phyloP scores from a whole-genome alignment of 139 green algal genomes.

The Micractinium sp. region DNA sequence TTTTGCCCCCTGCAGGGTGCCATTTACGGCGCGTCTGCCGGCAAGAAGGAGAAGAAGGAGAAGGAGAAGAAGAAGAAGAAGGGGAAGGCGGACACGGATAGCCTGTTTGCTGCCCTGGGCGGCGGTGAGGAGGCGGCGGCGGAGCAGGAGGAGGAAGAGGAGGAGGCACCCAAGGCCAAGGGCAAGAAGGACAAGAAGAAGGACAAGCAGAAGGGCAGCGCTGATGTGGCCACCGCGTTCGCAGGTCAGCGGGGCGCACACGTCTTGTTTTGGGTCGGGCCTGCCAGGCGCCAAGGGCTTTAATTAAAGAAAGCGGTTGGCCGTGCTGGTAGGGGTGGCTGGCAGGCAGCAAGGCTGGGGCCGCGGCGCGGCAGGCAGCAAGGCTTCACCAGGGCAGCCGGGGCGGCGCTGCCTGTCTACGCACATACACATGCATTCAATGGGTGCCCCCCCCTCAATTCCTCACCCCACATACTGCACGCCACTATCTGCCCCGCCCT shows the following conservation, averaged over 20 bases:
- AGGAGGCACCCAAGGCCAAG: slow-evolving; percentile 14
- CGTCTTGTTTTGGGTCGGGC: not conserved
- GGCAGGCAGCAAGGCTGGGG: too few relatives aligned
- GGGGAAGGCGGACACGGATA: slow-evolving; percentile 34
- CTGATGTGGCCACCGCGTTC: slow-evolving; percentile 25
- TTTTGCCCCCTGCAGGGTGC: not conserved
- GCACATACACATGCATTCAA: not conserved
- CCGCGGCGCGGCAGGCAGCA: not conserved
- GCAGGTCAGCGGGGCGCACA: slow-evolving; percentile 20
- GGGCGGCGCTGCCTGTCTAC: not conserved
- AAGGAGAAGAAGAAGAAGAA: slow-evolving; percentile 59
- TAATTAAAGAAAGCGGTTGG: too few relatives aligned
- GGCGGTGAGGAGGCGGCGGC: slow-evolving; percentile 30
- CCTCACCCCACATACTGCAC: not conserved
- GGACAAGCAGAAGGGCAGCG: slow-evolving; percentile 49
- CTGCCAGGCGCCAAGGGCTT: too few relatives aligned
- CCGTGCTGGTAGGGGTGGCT: too few relatives aligned
- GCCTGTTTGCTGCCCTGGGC: slow-evolving; percentile 70
- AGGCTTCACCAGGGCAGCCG: not conserved
- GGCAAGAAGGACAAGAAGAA: slow-evolving; percentile 60
- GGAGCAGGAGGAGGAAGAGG: slow-evolving; percentile 27
- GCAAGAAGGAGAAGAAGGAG: slow-evolving; percentile 53
- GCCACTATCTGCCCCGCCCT: too few relatives aligned
- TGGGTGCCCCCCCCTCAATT: not conserved
- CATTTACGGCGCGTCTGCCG: not conserved